Evolutionary conservation across 176 grass and related monocot genomes (phyloP).

Genomic region (Alloteropsis semialata): DNA sequence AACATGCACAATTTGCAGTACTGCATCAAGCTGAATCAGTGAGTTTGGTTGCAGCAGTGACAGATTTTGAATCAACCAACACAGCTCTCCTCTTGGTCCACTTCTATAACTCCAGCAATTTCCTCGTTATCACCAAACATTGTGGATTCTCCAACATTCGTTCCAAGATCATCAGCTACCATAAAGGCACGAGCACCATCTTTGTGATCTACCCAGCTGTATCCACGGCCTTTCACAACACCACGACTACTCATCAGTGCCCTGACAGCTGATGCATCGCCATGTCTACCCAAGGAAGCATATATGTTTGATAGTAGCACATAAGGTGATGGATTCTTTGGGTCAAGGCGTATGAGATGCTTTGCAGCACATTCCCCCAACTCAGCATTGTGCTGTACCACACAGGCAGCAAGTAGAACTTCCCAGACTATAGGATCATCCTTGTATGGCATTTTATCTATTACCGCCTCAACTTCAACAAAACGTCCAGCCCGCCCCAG

Average conservation of each 20-base stretch:
- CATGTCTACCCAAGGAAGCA: constrained; percentile 59
- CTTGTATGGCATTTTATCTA: constrained; percentile 62
- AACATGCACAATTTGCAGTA: neutral
- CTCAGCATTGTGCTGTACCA: constrained; percentile 65
- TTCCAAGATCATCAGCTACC: constrained; percentile 59
- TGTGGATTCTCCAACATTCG: constrained; percentile 17
- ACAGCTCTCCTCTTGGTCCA: constrained; percentile 25
- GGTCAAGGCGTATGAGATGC: constrained; percentile 66
- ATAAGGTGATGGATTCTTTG: constrained; percentile 73
- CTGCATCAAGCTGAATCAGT: neutral
- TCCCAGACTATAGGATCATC: constrained; percentile 83
- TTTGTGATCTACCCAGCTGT: constrained; percentile 82
- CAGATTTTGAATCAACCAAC: constrained; percentile 25
- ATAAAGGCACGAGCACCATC: constrained; percentile 59
- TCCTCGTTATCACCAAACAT: neutral
- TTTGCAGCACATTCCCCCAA: constrained; percentile 65
- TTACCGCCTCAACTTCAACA: constrained; percentile 55
- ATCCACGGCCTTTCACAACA: constrained; percentile 66
- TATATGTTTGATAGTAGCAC: constrained; percentile 96
- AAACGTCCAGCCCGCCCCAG: constrained; percentile 69
- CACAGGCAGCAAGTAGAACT: constrained; percentile 79
- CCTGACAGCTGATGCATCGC: constrained; percentile 67
- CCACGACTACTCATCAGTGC: constrained; percentile 67
- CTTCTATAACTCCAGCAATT: constrained; percentile 13
- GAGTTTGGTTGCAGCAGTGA: constrained; percentile 1